These are phyloP conservation scores for Eimeria acervulina DNA, from an alignment of 169 alveolate species.

Conservation along the genomic window DNA sequence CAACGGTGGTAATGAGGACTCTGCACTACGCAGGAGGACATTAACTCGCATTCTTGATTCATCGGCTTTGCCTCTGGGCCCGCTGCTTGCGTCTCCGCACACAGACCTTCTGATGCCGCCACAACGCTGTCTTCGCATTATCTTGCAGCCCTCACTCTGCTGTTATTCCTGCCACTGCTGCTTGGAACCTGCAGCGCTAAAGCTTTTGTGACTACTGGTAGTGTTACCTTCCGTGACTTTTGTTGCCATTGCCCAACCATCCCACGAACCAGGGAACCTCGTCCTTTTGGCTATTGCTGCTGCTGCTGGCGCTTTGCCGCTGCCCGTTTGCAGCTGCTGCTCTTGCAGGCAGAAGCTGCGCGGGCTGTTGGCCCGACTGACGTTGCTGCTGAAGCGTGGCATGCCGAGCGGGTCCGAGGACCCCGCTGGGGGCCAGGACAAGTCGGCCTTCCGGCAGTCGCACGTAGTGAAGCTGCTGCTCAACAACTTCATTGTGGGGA, in stretches of 20 bases:
- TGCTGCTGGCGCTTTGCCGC: constrained; percentile 7
- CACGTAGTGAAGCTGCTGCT: constrained; percentile 74
- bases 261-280: constrained; percentile 45
- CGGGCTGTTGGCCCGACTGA: constrained; percentile 7
- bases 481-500: constrained; percentile 5
- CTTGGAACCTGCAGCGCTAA: not conserved
- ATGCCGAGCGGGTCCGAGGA: constrained; percentile 39
- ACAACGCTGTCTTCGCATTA: not conserved
- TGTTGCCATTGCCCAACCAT: constrained; percentile 76
- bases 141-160: not conserved
- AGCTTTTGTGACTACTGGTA: not conserved
- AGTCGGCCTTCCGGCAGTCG: constrained; percentile 61
- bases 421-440: constrained; percentile 61
- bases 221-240: constrained; percentile 39
- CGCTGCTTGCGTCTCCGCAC: constrained; percentile 15
- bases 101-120: not conserved
- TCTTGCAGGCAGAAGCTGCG: constrained; percentile 2
- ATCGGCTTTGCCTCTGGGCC: constrained; percentile 19
- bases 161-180: not conserved
- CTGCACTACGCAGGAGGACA: not conserved
- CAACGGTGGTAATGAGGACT: constrained; percentile 8
- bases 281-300: constrained; percentile 21
- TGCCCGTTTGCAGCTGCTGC: constrained; percentile 43
- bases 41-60: not conserved
- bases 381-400: constrained; percentile 43